Percentiles rank a stretch among this genome's conserved stretches.
Evolutionary conservation across 2,329 filamentous ascomycete genomes (phyloP).

Genomic region (Fusarium nanum): DNA sequence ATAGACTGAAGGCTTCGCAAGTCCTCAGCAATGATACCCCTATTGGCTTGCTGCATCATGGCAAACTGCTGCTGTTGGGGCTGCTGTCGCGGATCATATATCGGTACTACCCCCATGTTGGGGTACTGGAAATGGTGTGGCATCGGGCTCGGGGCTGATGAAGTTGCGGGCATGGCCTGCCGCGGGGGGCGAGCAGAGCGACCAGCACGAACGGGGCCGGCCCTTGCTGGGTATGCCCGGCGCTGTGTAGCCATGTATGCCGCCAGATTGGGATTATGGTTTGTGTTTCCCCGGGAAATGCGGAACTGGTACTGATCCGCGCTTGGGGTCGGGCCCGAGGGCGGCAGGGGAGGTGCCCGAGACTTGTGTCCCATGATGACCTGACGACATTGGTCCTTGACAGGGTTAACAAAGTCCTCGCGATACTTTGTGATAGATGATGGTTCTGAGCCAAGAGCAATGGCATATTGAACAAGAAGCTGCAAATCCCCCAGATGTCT

Average conservation of each 20-base stretch:
- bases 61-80: constrained; percentile 47
- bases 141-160: constrained; percentile 29
- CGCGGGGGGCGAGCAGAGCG: constrained; percentile 48
- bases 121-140: constrained; percentile 43
- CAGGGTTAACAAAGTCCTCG: constrained; percentile 51
- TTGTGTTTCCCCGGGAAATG: constrained; percentile 51
- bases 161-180: constrained; percentile 36
- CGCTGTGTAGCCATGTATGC: constrained; percentile 53
- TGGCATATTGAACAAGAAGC: constrained; percentile 54
- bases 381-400: constrained; percentile 52
- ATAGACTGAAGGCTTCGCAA: constrained; percentile 51
- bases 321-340: constrained; percentile 44
- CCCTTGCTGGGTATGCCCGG: constrained; percentile 47
- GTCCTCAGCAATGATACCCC: constrained; percentile 54
- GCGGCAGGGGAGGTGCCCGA: constrained; percentile 37
- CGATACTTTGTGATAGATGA: constrained; percentile 46
- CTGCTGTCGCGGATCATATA: constrained; percentile 48
- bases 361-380: constrained; percentile 52
- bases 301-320: constrained; percentile 53
- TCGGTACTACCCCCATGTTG: constrained; percentile 38
- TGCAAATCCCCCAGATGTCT: constrained; percentile 57
- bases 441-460: constrained; percentile 53
- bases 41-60: constrained; percentile 46
- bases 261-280: constrained; percentile 51
- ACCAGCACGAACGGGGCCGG: constrained; percentile 46